Evolutionary conservation across 23 red algal genomes (phyloP), one percentile per base, ranked within the genome.

Genomic region (Agarophyton chilense): DNA sequence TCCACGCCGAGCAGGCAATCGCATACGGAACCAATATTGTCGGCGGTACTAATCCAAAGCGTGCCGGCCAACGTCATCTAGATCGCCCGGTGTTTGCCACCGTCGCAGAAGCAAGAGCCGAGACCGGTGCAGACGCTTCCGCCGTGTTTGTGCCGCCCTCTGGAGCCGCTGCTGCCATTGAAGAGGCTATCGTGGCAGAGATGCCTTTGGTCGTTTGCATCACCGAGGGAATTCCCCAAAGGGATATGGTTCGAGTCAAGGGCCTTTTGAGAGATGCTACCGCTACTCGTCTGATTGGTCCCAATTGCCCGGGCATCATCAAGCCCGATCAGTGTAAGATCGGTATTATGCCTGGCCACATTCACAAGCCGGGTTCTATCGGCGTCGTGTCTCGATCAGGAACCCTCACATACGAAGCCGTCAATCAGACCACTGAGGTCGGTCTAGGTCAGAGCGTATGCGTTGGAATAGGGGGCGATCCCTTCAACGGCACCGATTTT

Each of bases 341-440:
- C 44, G 97, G 97, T 22, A 99, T 99, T 22, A 99, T 99, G 97
- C 97, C 97, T 17, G 90, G 89, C 9, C 68, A 92, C 45, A 94
- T 99, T 54, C 92, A 95, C 57, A 55, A 53, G 52, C 84, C 91
- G 19, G 94, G 97, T 26, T 72, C 52, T 28, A 92, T 99, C 34
- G 97, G 97, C 14, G 93, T 99, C 29, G 97, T 99, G 12, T 99
- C 97, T 10, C 79, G 97, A 50, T 99, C 97, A 26, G 97, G 97
- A 33, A 99, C 97, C 41, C 89, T 99, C n/a, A 99, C 97, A 10
- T 99, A 99, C 58, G 97, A 99, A 71, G 97, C 97, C 26, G 97
- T 99, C 35, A 77, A 95, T 46, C 97, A 99, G 64, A 99, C 97
- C 36, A 96, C 93, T 14, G 65, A 52, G 18, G 90, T 90, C 49